Conservation (phyloP, 805 yeast species). For the Kazachstania bromeliacearum region DNA sequence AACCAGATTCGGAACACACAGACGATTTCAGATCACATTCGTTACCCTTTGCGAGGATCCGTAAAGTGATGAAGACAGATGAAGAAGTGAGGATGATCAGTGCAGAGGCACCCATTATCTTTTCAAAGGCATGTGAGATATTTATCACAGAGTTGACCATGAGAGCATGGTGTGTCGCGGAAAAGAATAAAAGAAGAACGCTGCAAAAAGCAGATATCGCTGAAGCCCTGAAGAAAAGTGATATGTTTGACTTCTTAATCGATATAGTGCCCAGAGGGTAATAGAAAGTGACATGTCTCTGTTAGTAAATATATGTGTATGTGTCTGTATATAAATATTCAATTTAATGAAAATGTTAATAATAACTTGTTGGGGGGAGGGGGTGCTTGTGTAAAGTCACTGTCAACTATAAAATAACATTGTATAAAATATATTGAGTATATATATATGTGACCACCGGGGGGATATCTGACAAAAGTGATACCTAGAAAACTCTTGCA, state of each 20-base stretch:
- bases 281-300: too few species aligned
- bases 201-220: constrained; percentile 91
- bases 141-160: constrained; percentile 94
- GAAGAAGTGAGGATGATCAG: constrained; percentile 95
- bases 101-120: constrained; percentile 95
- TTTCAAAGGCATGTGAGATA: constrained; percentile 96
- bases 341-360: too few species aligned
- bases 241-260: constrained; percentile 94
- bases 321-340: too few species aligned
- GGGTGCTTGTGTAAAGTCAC: too few species aligned
- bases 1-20: constrained; percentile 48
- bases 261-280: constrained; percentile 87
- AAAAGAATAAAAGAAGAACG: constrained; percentile 89
- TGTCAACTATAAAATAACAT: too few species aligned
- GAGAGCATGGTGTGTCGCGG: constrained; percentile 99
- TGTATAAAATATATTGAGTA: too few species aligned
- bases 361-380: too few species aligned
- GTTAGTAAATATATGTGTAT: too few species aligned
- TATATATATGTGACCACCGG: too few species aligned
- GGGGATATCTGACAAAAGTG: too few species aligned
- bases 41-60: constrained; percentile 89
- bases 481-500: too few species aligned
- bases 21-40: constrained; percentile 93
- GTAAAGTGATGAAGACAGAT: constrained; percentile 96
- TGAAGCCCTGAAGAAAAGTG: constrained; percentile 86